phyloP scores from a whole-genome alignment of 768 basidiomycete genomes.

The Mycena indigotica region DNA sequence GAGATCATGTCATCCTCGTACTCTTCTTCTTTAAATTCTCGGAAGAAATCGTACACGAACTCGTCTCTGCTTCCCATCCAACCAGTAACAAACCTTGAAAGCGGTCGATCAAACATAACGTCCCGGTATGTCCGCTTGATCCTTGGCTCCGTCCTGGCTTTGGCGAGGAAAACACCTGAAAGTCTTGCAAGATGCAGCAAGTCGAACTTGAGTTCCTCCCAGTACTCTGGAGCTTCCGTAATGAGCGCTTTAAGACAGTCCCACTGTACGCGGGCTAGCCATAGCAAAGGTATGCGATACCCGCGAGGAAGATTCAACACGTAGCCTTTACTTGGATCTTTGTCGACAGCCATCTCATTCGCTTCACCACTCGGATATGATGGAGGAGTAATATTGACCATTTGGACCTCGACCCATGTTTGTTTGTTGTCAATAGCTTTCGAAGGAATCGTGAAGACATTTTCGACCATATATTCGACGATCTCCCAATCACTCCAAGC shows the following conservation, averaged over 20 bases:
- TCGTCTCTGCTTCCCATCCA: conserved; percentile 25
- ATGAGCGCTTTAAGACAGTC: conserved; percentile 18
- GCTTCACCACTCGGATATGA: neutral
- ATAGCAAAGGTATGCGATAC: conserved; percentile 20
- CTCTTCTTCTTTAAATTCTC: conserved; percentile 22
- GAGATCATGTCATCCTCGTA: conserved; percentile 23
- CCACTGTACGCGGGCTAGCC: conserved; percentile 20
- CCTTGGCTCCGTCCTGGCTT: conserved; percentile 17
- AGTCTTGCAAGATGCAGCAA: conserved; percentile 19
- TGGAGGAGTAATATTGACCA: neutral
- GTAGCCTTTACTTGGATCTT: neutral
- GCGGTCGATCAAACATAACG: conserved; percentile 20
- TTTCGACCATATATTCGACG: conserved; percentile 16
- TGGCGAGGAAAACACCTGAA: conserved; percentile 11
- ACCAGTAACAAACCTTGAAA: conserved; percentile 17
- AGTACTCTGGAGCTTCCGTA: conserved; percentile 11
- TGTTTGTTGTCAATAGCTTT: conserved; percentile 14
- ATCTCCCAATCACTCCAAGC: conserved; percentile 15
- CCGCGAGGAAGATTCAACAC: conserved; percentile 15
- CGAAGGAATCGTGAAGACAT: conserved; percentile 21
- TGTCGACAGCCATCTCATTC: neutral
- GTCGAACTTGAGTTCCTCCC: conserved; percentile 15
- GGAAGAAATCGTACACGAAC: conserved; percentile 22
- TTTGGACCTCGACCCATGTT: conserved; percentile 20
- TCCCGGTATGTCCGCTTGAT: conserved; percentile 18